phyloP scores from a whole-genome alignment of 352 stramenopile genomes.

The Globisporangium perplexum region DNA sequence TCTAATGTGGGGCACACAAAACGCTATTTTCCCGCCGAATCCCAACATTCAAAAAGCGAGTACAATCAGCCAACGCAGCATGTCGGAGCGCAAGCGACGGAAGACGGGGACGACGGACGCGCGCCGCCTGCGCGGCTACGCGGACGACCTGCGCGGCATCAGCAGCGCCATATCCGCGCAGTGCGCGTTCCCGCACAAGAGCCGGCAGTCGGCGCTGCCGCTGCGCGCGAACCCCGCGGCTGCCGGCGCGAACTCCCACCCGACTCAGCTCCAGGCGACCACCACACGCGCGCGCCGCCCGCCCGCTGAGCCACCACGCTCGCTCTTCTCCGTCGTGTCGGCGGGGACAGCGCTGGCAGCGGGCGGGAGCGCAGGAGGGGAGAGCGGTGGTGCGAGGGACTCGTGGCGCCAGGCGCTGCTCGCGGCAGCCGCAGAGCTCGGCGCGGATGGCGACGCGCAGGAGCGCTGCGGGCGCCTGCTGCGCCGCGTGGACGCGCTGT shows the following conservation, averaged over 20 bases:
- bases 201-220: conserved; percentile 15
- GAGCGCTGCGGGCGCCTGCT: conserved; percentile 27
- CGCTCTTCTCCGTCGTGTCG: conserved; percentile 37
- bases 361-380: conserved; percentile 13
- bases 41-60: background rate
- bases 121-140: conserved; percentile 25
- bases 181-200: conserved; percentile 16
- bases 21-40: background rate
- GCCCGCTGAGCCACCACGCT: conserved; percentile 5
- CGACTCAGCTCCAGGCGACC: background rate
- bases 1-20: too few species aligned
- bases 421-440: conserved; percentile 18
- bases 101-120: conserved; percentile 16
- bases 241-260: background rate
- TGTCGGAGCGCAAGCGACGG: conserved; percentile 20
- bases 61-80: background rate
- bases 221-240: conserved; percentile 1
- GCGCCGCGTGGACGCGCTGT: conserved; percentile 34
- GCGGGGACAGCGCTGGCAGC: conserved; percentile 13
- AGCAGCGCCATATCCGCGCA: conserved; percentile 18
- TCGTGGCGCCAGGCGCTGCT: conserved; percentile 26
- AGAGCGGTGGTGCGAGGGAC: conserved; percentile 6
- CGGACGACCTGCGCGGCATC: conserved; percentile 22
- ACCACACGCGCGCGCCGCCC: background rate
- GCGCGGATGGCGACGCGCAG: conserved; percentile 10